Evolutionary conservation across 352 stramenopile genomes (phyloP).

Genomic region (Globisporangium sylvaticum): DNA sequence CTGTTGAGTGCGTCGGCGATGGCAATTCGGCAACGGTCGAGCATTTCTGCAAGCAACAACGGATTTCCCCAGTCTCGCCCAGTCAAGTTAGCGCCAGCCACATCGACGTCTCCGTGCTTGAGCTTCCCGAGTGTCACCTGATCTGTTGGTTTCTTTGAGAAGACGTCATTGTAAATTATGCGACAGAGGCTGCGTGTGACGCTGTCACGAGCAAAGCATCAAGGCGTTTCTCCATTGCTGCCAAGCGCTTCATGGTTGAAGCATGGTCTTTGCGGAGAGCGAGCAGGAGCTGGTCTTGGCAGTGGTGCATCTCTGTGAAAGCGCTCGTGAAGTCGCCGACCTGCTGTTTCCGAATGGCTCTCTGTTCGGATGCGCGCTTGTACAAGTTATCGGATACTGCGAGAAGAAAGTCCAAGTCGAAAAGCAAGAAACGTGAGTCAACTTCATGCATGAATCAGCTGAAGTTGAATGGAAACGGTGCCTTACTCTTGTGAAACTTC

Average conservation of each 20-base stretch:
- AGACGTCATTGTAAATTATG: conserved; percentile 1
- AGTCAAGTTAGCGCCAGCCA: conserved; percentile 3
- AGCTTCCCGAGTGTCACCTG: conserved; percentile 39
- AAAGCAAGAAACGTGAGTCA: not conserved
- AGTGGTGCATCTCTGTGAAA: conserved; percentile 37
- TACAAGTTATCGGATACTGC: conserved; percentile 30
- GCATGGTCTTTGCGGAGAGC: conserved; percentile 41
- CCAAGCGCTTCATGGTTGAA: conserved; percentile 36
- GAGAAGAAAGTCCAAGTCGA: not conserved
- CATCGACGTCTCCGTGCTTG: conserved; percentile 26
- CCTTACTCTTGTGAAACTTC: conserved; percentile 25
- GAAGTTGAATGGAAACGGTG: not conserved
- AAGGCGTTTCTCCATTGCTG: conserved; percentile 36
- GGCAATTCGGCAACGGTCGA: conserved; percentile 39
- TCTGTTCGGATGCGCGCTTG: conserved; percentile 34
- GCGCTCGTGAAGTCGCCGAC: conserved; percentile 41
- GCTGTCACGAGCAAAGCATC: conserved; percentile 23
- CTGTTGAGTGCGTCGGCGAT: conserved; percentile 58
- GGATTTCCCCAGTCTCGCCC: conserved; percentile 3
- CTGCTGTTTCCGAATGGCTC: conserved; percentile 41
- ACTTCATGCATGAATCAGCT: not conserved
- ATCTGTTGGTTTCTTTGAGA: not conserved
- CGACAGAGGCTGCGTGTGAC: conserved; percentile 12
- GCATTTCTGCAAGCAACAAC: conserved; percentile 14
- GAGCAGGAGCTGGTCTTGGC: conserved; percentile 39